Evolutionary conservation across 2,329 filamentous ascomycete species (phyloP).

Genomic region (Fusarium sp.): DNA sequence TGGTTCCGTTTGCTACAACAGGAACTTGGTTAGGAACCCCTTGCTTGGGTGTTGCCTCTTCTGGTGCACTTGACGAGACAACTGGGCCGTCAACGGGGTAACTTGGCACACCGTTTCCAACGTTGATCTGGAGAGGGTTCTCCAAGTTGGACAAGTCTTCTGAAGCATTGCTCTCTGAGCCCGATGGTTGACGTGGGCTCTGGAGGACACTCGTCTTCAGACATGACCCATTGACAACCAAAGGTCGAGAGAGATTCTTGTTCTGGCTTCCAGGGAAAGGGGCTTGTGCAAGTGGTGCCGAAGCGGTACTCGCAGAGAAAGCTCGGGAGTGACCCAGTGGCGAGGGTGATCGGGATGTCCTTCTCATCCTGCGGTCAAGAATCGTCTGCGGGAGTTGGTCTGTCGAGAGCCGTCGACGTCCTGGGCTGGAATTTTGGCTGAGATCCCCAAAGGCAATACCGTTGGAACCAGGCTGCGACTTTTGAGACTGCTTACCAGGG

Average conservation of each 20-base stretch:
- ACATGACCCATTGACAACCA: conserved; percentile 65
- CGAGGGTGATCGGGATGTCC: conserved; percentile 68
- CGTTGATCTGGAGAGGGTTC: conserved; percentile 45
- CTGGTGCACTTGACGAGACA: conserved; percentile 13
- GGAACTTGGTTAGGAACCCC: conserved; percentile 45
- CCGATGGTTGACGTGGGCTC: conserved; percentile 36
- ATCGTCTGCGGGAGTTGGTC: conserved; percentile 67
- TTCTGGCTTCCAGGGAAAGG: conserved; percentile 53
- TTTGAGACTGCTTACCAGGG: conserved; percentile 42
- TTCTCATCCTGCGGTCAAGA: conserved; percentile 64
- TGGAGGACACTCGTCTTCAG: conserved; percentile 50
- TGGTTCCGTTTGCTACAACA: conserved; percentile 52
- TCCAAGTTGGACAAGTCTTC: conserved; percentile 45
- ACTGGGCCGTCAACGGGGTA: conserved; percentile 28
- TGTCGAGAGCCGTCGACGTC: conserved; percentile 62
- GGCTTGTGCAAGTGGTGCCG: conserved; percentile 53
- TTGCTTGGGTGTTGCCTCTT: conserved; percentile 33
- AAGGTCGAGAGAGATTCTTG: conserved; percentile 56
- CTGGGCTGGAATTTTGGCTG: conserved; percentile 50
- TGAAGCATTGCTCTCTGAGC: conserved; percentile 25
- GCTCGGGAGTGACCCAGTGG: conserved; percentile 64
- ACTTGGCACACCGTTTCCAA: conserved; percentile 16
- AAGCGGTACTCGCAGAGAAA: conserved; percentile 55
- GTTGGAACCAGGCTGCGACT: conserved; percentile 47
- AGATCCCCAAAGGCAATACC: conserved; percentile 63